These are phyloP conservation scores for Arxiozyma bovina DNA, from an alignment of 1,139 yeast species.

Conservation along the genomic window DNA sequence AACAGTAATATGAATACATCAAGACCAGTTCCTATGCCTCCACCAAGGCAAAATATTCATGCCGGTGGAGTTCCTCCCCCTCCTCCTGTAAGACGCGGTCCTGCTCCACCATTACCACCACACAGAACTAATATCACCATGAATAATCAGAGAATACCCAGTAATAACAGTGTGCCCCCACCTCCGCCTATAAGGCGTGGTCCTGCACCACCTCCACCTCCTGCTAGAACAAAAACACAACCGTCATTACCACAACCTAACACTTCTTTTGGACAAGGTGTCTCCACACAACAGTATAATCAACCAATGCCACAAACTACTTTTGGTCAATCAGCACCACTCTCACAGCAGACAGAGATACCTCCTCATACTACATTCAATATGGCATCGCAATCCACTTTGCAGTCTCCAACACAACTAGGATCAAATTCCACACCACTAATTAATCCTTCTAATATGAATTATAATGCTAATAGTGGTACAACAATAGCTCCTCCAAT, in stretches of 20 bases:
- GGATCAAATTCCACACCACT: neutral
- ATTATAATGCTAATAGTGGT: neutral
- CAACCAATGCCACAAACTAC: conserved; percentile 11
- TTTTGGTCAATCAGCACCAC: conserved; percentile 3
- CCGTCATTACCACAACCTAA: neutral
- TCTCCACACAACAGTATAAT: conserved; percentile 19
- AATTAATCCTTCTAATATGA: neutral
- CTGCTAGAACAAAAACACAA: conserved; percentile 16
- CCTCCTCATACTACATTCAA: neutral
- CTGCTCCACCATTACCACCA: conserved; percentile 27
- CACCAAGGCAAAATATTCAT: conserved; percentile 4
- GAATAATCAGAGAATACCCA: conserved; percentile 3
- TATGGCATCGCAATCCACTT: neutral
- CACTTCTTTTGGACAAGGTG: conserved; percentile 8
- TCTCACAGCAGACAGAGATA: neutral
- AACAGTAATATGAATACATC: neutral
- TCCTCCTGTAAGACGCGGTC: conserved; percentile 31
- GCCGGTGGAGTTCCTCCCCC: conserved; percentile 33
- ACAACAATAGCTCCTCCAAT: conserved; percentile 5
- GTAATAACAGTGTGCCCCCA: conserved; percentile 8
- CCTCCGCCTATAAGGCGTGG: conserved; percentile 16
- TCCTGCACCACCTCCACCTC: conserved; percentile 26
- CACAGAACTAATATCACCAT: conserved; percentile 9
- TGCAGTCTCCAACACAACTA: neutral
- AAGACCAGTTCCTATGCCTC: conserved; percentile 1